phyloP scores from a whole-genome alignment of 2,329 filamentous ascomycete genomes.

The Diaporthe citri region DNA sequence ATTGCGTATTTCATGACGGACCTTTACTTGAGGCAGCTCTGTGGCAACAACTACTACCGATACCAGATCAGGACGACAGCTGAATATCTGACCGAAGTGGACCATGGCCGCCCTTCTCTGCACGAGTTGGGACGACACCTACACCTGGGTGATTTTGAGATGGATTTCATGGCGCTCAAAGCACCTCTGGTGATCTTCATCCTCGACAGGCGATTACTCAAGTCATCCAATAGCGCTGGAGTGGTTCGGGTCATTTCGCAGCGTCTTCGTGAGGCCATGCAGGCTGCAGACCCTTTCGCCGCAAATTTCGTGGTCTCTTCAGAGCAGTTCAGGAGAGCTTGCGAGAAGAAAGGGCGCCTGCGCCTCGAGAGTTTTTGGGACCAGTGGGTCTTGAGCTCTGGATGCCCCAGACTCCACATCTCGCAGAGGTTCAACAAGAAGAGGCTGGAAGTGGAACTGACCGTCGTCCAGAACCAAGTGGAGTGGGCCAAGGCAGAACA shows the following conservation, averaged over 20 bases:
- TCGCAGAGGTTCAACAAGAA: conserved; percentile 98
- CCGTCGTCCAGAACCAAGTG: conserved; percentile 81
- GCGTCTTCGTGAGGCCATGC: conserved; percentile 87
- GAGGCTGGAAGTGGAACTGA: conserved; percentile 92
- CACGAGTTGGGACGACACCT: conserved; percentile 83
- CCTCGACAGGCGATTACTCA: conserved; percentile 89
- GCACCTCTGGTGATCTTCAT: conserved; percentile 93
- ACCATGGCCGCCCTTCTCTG: conserved; percentile 85
- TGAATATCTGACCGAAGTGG: conserved; percentile 84
- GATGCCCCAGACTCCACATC: conserved; percentile 89
- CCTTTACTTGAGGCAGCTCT: conserved; percentile 88
- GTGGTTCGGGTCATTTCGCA: conserved; percentile 88
- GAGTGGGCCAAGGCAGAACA: conserved; percentile 66
- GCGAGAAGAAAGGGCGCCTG: conserved; percentile 89
- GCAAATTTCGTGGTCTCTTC: conserved; percentile 69
- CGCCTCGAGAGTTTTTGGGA: conserved; percentile 92
- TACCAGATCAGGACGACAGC: conserved; percentile 89
- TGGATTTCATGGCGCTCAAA: conserved; percentile 92
- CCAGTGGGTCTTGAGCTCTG: conserved; percentile 91
- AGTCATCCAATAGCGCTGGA: conserved; percentile 86
- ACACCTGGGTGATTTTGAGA: conserved; percentile 85
- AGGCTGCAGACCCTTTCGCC: conserved; percentile 51
- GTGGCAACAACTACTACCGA: conserved; percentile 94
- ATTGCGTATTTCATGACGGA: conserved; percentile 97
- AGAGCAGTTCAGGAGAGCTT: conserved; percentile 82